These are phyloP conservation scores for Dipteronia sinensis DNA, from an alignment of 345 rosid species.

Conservation along the genomic window DNA sequence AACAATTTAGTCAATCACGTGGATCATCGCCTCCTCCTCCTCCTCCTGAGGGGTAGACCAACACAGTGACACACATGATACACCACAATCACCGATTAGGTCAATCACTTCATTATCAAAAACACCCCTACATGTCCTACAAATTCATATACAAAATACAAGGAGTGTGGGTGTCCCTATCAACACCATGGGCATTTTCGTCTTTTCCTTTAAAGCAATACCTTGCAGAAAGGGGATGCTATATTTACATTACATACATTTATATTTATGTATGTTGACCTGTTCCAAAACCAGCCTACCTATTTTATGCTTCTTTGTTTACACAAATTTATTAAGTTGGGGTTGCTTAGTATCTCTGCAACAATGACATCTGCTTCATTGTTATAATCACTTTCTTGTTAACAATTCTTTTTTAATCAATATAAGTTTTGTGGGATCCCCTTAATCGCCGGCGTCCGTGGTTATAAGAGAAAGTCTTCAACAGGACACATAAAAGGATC, in stretches of 20 bases:
- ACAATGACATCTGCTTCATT: slow-evolving; percentile 42
- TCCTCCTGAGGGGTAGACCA: slow-evolving; percentile 38
- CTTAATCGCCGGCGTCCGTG: too few relatives aligned
- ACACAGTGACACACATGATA: neutral
- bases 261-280: slow-evolving; percentile 41
- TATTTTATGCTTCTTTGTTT: slow-evolving; percentile 30
- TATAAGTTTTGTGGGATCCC: slow-evolving; percentile 27
- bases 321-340: slow-evolving; percentile 40
- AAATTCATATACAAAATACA: neutral
- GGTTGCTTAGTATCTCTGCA: slow-evolving; percentile 65
- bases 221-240: slow-evolving; percentile 37
- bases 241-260: neutral
- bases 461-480: too few relatives aligned
- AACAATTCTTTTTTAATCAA: neutral
- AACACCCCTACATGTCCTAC: neutral
- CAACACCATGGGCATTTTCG: slow-evolving; percentile 24
- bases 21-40: slow-evolving; percentile 14
- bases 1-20: slow-evolving; percentile 38
- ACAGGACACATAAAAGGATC: neutral
- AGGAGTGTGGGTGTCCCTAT: slow-evolving; percentile 13
- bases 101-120: slow-evolving; percentile 31
- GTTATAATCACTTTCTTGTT: slow-evolving; percentile 8
- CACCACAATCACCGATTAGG: slow-evolving; percentile 31
- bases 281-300: slow-evolving; percentile 42
- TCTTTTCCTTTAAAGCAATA: slow-evolving; percentile 19